These are phyloP conservation scores for Rhipidocladum racemiflorum DNA, from an alignment of 176 grass and related monocot genomes.

Conservation along the genomic window DNA sequence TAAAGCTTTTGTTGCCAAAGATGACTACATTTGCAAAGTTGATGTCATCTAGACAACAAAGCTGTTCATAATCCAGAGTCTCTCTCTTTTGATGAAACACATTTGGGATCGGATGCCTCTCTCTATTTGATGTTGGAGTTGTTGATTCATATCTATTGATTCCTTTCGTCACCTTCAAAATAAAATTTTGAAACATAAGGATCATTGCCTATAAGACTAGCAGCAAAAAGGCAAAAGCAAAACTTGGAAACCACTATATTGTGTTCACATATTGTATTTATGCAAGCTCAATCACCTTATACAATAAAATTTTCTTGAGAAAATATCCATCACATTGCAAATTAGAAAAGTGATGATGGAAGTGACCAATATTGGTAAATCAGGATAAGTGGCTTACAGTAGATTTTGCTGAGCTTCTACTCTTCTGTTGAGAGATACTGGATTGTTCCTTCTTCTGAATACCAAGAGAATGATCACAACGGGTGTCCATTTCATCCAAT, in stretches of 20 bases:
- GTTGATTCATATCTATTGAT: conserved; percentile 29
- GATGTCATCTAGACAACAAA: conserved; percentile 59
- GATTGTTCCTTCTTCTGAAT: conserved; percentile 28
- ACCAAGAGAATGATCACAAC: background rate
- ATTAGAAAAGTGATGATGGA: background rate
- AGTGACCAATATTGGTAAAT: background rate
- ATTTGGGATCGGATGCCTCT: background rate
- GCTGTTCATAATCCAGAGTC: conserved; percentile 55
- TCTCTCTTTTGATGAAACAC: conserved; percentile 27
- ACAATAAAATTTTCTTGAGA: background rate
- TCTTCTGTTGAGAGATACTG: conserved; percentile 19
- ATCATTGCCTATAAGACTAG: background rate
- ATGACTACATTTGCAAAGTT: conserved; percentile 79
- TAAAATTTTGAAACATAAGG: background rate
- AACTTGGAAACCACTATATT: background rate
- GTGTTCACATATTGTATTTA: background rate
- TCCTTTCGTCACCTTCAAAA: conserved; percentile 44
- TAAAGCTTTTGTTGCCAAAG: conserved; percentile 76
- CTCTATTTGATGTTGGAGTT: conserved; percentile 34
- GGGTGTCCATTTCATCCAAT: conserved; percentile 9
- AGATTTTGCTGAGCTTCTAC: conserved; percentile 32
- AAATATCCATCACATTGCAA: conserved; percentile 5
- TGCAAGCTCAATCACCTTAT: background rate
- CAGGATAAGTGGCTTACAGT: conserved; percentile 36
- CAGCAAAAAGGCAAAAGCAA: background rate